These are phyloP conservation scores for Seminavis robusta DNA, from an alignment of 108 stramenopile species.

Conservation along the genomic window DNA sequence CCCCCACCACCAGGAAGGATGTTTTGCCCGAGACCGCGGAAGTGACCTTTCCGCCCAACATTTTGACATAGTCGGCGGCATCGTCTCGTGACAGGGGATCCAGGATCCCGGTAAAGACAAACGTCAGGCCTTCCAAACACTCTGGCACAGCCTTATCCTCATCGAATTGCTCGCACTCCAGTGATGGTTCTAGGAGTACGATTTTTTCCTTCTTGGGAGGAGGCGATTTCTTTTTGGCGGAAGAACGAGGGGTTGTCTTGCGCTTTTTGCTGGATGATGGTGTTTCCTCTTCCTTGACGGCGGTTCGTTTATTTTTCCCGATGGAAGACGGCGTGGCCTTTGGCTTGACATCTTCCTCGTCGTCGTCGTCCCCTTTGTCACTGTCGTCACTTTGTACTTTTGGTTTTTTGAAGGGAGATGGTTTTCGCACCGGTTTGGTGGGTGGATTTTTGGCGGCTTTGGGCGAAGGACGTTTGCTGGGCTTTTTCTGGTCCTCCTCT, in stretches of 20 bases:
- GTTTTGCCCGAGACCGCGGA: constrained; percentile 81
- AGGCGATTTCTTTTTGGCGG: constrained; percentile 6
- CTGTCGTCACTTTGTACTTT: neutral
- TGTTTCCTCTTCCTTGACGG: neutral
- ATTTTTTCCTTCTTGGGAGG: constrained; percentile 14
- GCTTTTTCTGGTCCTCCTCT: neutral
- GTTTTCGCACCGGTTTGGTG: neutral
- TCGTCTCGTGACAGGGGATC: constrained; percentile 52
- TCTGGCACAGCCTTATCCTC: constrained; percentile 17
- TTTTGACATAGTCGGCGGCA: constrained; percentile 70
- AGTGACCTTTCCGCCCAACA: constrained; percentile 79
- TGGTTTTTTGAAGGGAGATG: neutral
- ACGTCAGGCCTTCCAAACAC: constrained; percentile 54
- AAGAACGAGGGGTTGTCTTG: neutral
- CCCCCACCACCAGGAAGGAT: constrained; percentile 77
- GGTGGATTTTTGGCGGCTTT: no score
- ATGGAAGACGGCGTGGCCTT: neutral
- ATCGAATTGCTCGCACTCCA: constrained; percentile 21
- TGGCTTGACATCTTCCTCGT: neutral
- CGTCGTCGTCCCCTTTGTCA: neutral
- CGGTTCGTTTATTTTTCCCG: neutral
- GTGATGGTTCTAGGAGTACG: constrained; percentile 15
- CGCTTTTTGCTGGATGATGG: neutral
- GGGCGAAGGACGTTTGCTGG: no score
- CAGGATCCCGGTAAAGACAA: constrained; percentile 78